Conservation (phyloP, 352 stramenopile species). For the Ochromonadaceae sp. region DNA sequence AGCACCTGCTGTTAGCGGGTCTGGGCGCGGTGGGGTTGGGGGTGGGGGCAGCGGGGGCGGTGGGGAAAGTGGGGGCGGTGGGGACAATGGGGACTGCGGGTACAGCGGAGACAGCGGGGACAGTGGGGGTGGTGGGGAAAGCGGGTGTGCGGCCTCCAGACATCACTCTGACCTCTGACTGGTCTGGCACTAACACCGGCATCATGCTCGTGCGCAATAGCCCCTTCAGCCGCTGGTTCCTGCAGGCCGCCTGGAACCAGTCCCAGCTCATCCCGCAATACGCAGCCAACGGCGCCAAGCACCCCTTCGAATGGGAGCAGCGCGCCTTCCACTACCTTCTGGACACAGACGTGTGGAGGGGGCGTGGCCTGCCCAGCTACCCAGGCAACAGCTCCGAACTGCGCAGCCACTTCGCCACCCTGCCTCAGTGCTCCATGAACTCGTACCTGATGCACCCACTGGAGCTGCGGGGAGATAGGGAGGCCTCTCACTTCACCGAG, state of each 20-base stretch:
- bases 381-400: conserved; percentile 9
- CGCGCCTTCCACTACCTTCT: conserved; percentile 33
- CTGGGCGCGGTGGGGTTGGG: too few relatives aligned
- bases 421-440: conserved; percentile 33
- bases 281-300: not conserved
- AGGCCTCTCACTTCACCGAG: conserved; percentile 16
- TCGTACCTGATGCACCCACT: conserved; percentile 29
- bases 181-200: conserved; percentile 27
- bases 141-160: too few relatives aligned
- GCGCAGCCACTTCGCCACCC: conserved; percentile 21
- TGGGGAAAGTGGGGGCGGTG: too few relatives aligned
- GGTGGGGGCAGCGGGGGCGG: too few relatives aligned
- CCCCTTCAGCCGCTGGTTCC: conserved; percentile 21
- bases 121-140: too few relatives aligned
- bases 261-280: conserved; percentile 10
- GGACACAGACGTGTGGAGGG: conserved; percentile 18
- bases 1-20: conserved; percentile 21
- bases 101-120: too few relatives aligned
- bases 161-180: conserved; percentile 30
- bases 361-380: conserved; percentile 12
- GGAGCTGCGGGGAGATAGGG: conserved; percentile 1
- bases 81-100: too few relatives aligned
- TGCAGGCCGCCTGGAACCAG: conserved; percentile 31
- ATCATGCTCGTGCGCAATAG: conserved; percentile 28
- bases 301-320: conserved; percentile 33